Conservation (phyloP, 352 stramenopile species). For the Globisporangium viniferum region DNA sequence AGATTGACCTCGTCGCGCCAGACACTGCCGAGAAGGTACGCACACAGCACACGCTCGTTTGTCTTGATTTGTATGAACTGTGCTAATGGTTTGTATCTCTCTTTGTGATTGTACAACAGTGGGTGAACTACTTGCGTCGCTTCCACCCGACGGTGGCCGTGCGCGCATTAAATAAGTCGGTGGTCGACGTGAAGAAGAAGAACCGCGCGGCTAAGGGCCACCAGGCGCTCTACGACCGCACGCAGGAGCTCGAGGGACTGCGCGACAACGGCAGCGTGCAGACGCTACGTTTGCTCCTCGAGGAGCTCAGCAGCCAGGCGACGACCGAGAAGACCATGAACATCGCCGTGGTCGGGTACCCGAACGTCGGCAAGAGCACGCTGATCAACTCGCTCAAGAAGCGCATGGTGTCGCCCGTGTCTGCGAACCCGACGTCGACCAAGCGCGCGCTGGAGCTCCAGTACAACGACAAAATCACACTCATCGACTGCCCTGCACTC, state of each 20-base stretch:
- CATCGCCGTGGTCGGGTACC: slow-evolving; percentile 98
- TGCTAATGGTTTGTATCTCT: slow-evolving; percentile 4
- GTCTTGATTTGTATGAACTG: slow-evolving; percentile 22
- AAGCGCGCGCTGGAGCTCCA: slow-evolving; percentile 91
- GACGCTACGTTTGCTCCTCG: slow-evolving; percentile 92
- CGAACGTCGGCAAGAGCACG: slow-evolving; percentile 95
- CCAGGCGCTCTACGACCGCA: slow-evolving; percentile 64
- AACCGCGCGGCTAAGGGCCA: slow-evolving; percentile 62
- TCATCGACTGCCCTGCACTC: slow-evolving; percentile 97
- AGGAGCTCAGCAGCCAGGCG: slow-evolving; percentile 93
- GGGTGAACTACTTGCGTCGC: slow-evolving; percentile 91
- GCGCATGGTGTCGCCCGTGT: slow-evolving; percentile 43
- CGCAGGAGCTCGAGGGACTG: slow-evolving; percentile 61
- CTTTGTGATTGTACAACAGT: slow-evolving; percentile 10
- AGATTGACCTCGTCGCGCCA: slow-evolving; percentile 95
- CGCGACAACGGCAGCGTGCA: slow-evolving; percentile 85
- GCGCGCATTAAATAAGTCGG: slow-evolving; percentile 61
- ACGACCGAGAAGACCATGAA: slow-evolving; percentile 49
- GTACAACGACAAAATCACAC: slow-evolving; percentile 95
- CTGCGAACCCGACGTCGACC: slow-evolving; percentile 52
- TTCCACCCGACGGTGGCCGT: slow-evolving; percentile 94
- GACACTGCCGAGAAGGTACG: slow-evolving; percentile 83
- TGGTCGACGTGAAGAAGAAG: slow-evolving; percentile 92
- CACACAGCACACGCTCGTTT: not conserved
- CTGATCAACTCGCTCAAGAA: slow-evolving; percentile 96